These are phyloP conservation scores for Brettanomyces custersianus DNA, from an alignment of 805 yeast species.

Conservation along the genomic window DNA sequence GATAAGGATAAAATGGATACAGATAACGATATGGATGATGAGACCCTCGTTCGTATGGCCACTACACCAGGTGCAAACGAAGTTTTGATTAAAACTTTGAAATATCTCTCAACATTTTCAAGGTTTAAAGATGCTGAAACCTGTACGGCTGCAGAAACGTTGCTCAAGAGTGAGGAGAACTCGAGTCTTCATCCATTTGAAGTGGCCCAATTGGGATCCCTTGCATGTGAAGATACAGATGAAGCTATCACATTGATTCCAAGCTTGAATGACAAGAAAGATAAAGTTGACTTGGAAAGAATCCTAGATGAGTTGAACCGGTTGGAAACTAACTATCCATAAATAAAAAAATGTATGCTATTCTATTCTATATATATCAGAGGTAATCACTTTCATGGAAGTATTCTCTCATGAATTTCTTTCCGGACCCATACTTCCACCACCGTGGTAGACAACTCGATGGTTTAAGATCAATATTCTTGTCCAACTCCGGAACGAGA, in stretches of 20 bases:
- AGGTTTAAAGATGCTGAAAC: slow-evolving; percentile 90
- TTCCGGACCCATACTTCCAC: slow-evolving; percentile 69
- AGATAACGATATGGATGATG: slow-evolving; percentile 33
- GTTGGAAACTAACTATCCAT: slow-evolving; percentile 34
- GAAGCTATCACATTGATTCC: slow-evolving; percentile 95
- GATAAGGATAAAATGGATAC: slow-evolving; percentile 13
- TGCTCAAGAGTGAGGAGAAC: slow-evolving; percentile 67
- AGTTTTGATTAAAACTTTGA: slow-evolving; percentile 85
- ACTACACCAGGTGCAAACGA: slow-evolving; percentile 73
- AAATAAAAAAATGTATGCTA: slow-evolving; percentile 20
- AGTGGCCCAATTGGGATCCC: slow-evolving; percentile 76
- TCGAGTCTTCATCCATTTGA: slow-evolving; percentile 88
- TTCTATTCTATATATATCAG: background rate
- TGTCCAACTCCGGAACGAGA: slow-evolving; percentile 31
- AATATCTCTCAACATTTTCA: slow-evolving; percentile 76
- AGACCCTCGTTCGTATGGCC: slow-evolving; percentile 39
- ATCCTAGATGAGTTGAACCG: slow-evolving; percentile 80
- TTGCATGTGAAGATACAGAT: slow-evolving; percentile 91
- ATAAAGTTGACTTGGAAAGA: slow-evolving; percentile 80
- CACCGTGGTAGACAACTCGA: slow-evolving; percentile 64
- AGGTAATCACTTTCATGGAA: slow-evolving; percentile 22
- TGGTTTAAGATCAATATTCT: slow-evolving; percentile 30
- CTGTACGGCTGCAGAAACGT: slow-evolving; percentile 84
- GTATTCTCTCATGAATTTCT: slow-evolving; percentile 41
- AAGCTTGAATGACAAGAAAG: slow-evolving; percentile 69